A percentile compares a stretch with the other conserved stretches of the same genome.
phyloP scores from a whole-genome alignment of 257 asterid genomes.

The Marsdenia floribunda region DNA sequence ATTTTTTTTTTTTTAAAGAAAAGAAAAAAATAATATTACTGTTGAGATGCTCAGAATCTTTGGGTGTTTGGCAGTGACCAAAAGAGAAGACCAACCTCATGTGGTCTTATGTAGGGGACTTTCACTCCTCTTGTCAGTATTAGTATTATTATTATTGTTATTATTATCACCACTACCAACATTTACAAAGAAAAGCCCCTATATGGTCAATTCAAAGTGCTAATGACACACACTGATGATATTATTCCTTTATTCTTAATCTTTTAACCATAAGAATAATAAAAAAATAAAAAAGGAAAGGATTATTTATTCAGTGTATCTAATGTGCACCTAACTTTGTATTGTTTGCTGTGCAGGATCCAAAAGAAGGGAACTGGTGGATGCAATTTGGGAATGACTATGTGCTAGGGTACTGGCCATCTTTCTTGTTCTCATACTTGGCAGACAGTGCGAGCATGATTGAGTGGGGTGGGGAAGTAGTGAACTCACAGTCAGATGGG shows the following conservation, averaged over 20 bases:
- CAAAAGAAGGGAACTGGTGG: slow-evolving; percentile 92
- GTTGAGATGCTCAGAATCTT: slow-evolving; percentile 36
- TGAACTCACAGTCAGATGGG: slow-evolving; percentile 60
- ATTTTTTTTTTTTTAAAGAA: not conserved
- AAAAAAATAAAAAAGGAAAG: no score
- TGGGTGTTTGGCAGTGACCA: slow-evolving; percentile 20
- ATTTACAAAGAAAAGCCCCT: not conserved
- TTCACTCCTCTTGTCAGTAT: not conserved
- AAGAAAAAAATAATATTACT: slow-evolving; percentile 20
- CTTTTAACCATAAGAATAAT: not conserved
- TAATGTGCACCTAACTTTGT: not conserved
- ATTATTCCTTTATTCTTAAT: slow-evolving; percentile 1
- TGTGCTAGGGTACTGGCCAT: slow-evolving; percentile 86
- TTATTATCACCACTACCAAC: not conserved
- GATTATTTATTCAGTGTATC: not conserved
- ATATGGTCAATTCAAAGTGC: not conserved
- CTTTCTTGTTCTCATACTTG: slow-evolving; percentile 78
- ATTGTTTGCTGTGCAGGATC: slow-evolving; percentile 44
- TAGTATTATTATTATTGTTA: slow-evolving; percentile 8
- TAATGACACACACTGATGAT: not conserved
- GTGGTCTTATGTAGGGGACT: slow-evolving; percentile 16
- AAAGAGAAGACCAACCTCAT: slow-evolving; percentile 10
- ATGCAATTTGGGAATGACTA: slow-evolving; percentile 85
- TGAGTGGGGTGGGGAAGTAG: slow-evolving; percentile 93
- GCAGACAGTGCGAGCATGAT: slow-evolving; percentile 83